Percentiles rank a stretch among this genome's conserved stretches.
Conservation (phyloP, 768 basidiomycete species). For the Tulasnella sp. region DNA sequence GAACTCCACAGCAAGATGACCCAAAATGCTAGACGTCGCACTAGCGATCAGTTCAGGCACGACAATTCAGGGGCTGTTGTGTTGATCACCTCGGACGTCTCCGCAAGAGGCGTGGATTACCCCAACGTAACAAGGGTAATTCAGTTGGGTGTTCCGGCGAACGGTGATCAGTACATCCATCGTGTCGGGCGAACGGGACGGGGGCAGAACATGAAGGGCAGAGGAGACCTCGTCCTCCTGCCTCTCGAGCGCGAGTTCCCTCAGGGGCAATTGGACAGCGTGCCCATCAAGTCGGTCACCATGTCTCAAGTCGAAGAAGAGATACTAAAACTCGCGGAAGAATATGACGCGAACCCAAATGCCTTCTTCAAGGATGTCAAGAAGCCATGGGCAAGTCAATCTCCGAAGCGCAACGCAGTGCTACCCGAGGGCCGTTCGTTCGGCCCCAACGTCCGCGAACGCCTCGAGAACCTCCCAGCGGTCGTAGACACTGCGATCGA, state of each 20-base stretch:
- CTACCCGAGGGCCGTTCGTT: too few species aligned
- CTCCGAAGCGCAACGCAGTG: not conserved
- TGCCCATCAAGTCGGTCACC: constrained; percentile 56
- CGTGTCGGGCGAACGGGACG: constrained; percentile 79
- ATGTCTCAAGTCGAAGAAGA: constrained; percentile 37
- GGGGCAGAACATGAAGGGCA: constrained; percentile 40
- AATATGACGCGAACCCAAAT: constrained; percentile 36
- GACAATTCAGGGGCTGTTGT: constrained; percentile 44
- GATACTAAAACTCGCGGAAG: constrained; percentile 34
- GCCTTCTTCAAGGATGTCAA: constrained; percentile 26
- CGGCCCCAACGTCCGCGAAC: not conserved
- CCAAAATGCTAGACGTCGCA: constrained; percentile 42
- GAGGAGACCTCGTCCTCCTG: constrained; percentile 68
- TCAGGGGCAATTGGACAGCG: constrained; percentile 43
- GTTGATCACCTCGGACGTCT: constrained; percentile 78
- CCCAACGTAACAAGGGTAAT: constrained; percentile 81
- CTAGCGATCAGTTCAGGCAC: constrained; percentile 47
- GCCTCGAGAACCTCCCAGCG: not conserved
- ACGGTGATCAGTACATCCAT: constrained; percentile 65
- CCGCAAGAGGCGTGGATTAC: constrained; percentile 81
- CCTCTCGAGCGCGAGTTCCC: constrained; percentile 70
- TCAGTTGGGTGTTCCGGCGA: constrained; percentile 71
- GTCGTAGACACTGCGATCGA: not conserved
- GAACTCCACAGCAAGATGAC: constrained; percentile 74
- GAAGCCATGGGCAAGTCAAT: constrained; percentile 5